Percentiles rank a stretch among this genome's conserved stretches.
Conservation (phyloP, 2,329 filamentous ascomycete genomes). For the Pseudocercospora macadamiae region DNA sequence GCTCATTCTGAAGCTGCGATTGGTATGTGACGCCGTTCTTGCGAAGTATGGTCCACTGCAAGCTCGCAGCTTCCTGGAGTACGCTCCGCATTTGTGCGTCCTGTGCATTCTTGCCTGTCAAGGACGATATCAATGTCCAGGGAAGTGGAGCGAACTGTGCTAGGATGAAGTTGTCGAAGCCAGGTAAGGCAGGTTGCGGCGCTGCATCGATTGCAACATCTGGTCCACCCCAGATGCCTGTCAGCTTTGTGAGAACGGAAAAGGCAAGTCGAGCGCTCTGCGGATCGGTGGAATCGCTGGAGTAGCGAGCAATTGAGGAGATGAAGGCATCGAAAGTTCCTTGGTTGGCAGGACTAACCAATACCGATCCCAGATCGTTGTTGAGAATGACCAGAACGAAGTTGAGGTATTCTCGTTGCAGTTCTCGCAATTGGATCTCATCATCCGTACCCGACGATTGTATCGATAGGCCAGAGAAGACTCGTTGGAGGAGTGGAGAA, state of each 20-base stretch:
- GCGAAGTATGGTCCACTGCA: slow-evolving; percentile 87
- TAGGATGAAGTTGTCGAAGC: slow-evolving; percentile 91
- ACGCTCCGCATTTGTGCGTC: slow-evolving; percentile 90
- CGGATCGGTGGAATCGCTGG: slow-evolving; percentile 72
- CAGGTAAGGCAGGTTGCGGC: slow-evolving; percentile 65
- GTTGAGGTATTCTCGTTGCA: slow-evolving; percentile 91
- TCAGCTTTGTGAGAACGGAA: slow-evolving; percentile 80
- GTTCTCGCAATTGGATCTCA: slow-evolving; percentile 88
- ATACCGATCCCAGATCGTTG: slow-evolving; percentile 84
- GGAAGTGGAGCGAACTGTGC: slow-evolving; percentile 84
- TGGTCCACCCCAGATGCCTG: slow-evolving; percentile 84
- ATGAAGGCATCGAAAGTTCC: slow-evolving; percentile 86
- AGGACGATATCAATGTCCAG: slow-evolving; percentile 76
- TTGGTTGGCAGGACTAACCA: slow-evolving; percentile 90
- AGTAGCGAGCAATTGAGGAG: slow-evolving; percentile 79
- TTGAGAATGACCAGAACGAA: slow-evolving; percentile 89
- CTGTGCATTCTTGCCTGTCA: slow-evolving; percentile 70
- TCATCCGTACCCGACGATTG: slow-evolving; percentile 91
- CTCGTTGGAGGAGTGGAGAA: slow-evolving; percentile 84
- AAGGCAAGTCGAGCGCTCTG: slow-evolving; percentile 76
- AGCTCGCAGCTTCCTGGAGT: slow-evolving; percentile 79
- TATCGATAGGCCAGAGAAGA: slow-evolving; percentile 82
- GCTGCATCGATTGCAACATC: slow-evolving; percentile 60
- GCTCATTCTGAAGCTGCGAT: slow-evolving; percentile 65
- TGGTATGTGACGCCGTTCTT: slow-evolving; percentile 87